phyloP scores from a whole-genome alignment of 2,329 filamentous ascomycete species.

The Tolypocladium cylindrosporum region DNA sequence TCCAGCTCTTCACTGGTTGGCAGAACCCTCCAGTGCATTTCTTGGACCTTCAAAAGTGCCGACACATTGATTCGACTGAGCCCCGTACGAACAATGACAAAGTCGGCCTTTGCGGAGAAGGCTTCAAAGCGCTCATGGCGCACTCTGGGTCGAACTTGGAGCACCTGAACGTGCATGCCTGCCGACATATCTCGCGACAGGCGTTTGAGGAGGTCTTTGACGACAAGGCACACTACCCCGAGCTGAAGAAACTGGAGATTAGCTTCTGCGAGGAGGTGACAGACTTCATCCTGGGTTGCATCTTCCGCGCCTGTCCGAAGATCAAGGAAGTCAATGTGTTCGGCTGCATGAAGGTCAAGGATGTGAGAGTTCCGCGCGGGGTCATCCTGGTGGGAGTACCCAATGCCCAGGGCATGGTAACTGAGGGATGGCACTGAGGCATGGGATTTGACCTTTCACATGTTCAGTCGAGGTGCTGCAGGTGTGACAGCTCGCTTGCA shows the following conservation, averaged over 20 bases:
- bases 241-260: slow-evolving; percentile 62
- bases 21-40: slow-evolving; percentile 58
- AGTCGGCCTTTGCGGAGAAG: slow-evolving; percentile 64
- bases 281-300: slow-evolving; percentile 51
- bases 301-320: slow-evolving; percentile 55
- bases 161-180: slow-evolving; percentile 69
- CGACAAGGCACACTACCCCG: slow-evolving; percentile 49
- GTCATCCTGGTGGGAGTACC: slow-evolving; percentile 48
- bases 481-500: not conserved
- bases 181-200: slow-evolving; percentile 65
- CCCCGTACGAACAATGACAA: slow-evolving; percentile 55
- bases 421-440: slow-evolving; percentile 30
- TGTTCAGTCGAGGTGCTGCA: not conserved
- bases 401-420: slow-evolving; percentile 50
- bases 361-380: slow-evolving; percentile 42
- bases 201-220: slow-evolving; percentile 69
- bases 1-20: slow-evolving; percentile 66
- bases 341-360: slow-evolving; percentile 53
- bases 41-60: slow-evolving; percentile 68
- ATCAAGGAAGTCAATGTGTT: slow-evolving; percentile 52
- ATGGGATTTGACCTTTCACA: not conserved
- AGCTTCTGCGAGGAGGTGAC: slow-evolving; percentile 64
- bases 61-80: slow-evolving; percentile 62
- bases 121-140: slow-evolving; percentile 72
- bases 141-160: slow-evolving; percentile 64